These are phyloP conservation scores for Bruguiera hainesii DNA, from an alignment of 441 rosid genomes.

Conservation along the genomic window DNA sequence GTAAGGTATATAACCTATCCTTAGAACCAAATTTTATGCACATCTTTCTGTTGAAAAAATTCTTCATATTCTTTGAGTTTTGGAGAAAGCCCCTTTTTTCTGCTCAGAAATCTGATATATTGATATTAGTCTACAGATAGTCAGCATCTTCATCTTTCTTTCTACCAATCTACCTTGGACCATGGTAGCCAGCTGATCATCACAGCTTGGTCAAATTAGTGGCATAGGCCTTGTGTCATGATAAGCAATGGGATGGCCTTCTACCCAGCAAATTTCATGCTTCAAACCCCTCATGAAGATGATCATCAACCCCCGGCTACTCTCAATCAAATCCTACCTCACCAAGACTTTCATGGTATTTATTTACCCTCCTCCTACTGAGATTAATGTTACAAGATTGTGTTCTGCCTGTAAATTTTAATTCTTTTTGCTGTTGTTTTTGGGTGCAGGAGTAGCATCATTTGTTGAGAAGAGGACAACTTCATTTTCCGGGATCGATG, in stretches of 20 bases:
- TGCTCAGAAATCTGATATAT: slow-evolving; percentile 4
- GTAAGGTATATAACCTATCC: slow-evolving; percentile 50
- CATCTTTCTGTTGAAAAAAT: slow-evolving; percentile 18
- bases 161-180: slow-evolving; percentile 2
- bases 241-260: slow-evolving; percentile 86
- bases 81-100: slow-evolving; percentile 2
- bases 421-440: slow-evolving; percentile 9
- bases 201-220: slow-evolving; percentile 20
- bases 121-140: too few relatives aligned
- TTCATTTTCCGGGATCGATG: slow-evolving; percentile 53
- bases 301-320: slow-evolving; percentile 55
- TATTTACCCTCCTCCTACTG: background rate
- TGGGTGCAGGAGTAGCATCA: slow-evolving; percentile 58
- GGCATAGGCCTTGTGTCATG: slow-evolving; percentile 34
- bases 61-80: slow-evolving; percentile 14
- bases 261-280: slow-evolving; percentile 80
- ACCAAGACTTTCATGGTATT: slow-evolving; percentile 80
- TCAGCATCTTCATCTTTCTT: slow-evolving; percentile 2
- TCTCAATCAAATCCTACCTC: slow-evolving; percentile 63
- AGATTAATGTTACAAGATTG: background rate
- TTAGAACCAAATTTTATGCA: slow-evolving; percentile 22
- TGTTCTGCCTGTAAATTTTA: background rate
- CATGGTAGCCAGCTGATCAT: slow-evolving; percentile 26
- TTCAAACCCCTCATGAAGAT: slow-evolving; percentile 66
- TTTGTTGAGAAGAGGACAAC: slow-evolving; percentile 73